Conservation (phyloP, 495 filamentous ascomycete species). For the Trichoderma gamsii region DNA sequence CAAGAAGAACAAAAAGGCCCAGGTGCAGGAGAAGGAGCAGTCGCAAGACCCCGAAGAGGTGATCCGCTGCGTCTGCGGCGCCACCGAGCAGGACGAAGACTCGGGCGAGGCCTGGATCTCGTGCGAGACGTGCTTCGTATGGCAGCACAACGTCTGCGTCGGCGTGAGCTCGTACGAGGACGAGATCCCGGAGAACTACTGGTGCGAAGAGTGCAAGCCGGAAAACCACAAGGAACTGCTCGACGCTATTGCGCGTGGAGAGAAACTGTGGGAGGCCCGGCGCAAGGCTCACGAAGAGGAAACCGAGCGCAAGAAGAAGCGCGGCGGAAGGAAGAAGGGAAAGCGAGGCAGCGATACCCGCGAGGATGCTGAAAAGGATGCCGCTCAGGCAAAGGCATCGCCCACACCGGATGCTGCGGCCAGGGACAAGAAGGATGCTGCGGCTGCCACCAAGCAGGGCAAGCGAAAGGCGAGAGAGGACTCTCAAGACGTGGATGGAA, state of each 20-base stretch:
- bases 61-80: slow-evolving; percentile 90
- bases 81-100: slow-evolving; percentile 75
- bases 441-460: slow-evolving; percentile 28
- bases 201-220: slow-evolving; percentile 83
- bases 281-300: slow-evolving; percentile 47
- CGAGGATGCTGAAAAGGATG: slow-evolving; percentile 28
- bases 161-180: slow-evolving; percentile 71
- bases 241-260: slow-evolving; percentile 65
- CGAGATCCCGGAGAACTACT: slow-evolving; percentile 71
- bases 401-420: slow-evolving; percentile 30
- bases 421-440: slow-evolving; percentile 24
- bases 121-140: slow-evolving; percentile 83
- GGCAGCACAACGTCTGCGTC: slow-evolving; percentile 97
- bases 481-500: slow-evolving; percentile 35
- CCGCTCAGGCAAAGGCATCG: slow-evolving; percentile 33
- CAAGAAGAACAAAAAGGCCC: slow-evolving; percentile 49
- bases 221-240: slow-evolving; percentile 73
- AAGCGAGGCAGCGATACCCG: slow-evolving; percentile 39
- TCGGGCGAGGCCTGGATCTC: slow-evolving; percentile 80
- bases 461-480: slow-evolving; percentile 46
- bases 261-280: slow-evolving; percentile 78
- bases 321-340: slow-evolving; percentile 42
- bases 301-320: slow-evolving; percentile 38
- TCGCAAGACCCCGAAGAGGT: slow-evolving; percentile 61
- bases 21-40: slow-evolving; percentile 53